A percentile compares a stretch with the other conserved stretches of the same genome.
Conservation (phyloP, 2,329 filamentous ascomycete species). For the Fusarium globosum region DNA sequence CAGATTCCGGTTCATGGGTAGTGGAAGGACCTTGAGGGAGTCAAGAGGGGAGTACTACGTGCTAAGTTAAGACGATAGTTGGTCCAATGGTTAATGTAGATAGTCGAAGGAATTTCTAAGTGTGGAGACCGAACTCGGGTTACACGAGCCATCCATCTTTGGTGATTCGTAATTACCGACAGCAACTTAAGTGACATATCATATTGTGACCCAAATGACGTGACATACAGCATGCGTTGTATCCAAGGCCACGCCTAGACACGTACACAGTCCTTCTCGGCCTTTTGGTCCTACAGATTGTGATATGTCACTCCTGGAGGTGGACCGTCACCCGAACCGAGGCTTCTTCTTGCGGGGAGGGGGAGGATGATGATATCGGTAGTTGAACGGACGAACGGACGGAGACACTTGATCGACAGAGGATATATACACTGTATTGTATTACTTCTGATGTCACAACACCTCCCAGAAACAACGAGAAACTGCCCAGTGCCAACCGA, state of each 20-base stretch:
- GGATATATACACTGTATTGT: background rate
- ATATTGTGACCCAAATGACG: background rate
- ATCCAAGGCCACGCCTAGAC: background rate
- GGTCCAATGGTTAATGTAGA: accelerated
- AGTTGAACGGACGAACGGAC: background rate
- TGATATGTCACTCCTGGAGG: background rate
- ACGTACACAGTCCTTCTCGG: too few relatives aligned
- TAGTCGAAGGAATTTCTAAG: background rate
- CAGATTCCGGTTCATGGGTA: constrained; percentile 4
- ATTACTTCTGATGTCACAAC: background rate
- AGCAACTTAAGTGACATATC: background rate
- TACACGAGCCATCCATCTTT: background rate
- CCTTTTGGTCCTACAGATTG: background rate
- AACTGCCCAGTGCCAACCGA: accelerated
- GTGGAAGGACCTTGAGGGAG: background rate
- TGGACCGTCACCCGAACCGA: background rate
- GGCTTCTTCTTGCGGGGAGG: background rate
- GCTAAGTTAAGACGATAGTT: accelerated
- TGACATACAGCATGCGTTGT: background rate
- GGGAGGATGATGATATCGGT: too few relatives aligned
- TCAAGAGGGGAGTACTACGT: background rate
- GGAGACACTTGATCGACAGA: background rate
- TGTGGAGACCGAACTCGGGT: too few relatives aligned
- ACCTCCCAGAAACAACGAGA: too few relatives aligned
- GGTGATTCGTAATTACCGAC: background rate